Evolutionary conservation across 306 rosid genomes (phyloP).

Genomic region (Cucurbita moschata): DNA sequence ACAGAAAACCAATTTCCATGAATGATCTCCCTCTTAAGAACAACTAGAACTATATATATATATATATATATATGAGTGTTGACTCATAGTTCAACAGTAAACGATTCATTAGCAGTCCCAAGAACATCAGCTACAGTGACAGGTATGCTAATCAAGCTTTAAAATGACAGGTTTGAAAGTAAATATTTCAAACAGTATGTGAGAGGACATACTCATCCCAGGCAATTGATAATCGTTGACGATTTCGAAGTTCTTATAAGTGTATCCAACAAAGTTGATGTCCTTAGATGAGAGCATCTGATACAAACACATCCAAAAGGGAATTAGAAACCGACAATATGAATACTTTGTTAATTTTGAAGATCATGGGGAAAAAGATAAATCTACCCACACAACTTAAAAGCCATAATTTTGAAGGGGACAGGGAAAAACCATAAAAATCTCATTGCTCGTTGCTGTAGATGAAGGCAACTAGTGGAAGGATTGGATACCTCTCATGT

Average conservation of each 20-base stretch:
- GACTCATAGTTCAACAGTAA: background rate
- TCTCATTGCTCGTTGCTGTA: too few relatives aligned
- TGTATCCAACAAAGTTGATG: conserved; percentile 90
- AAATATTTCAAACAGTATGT: background rate
- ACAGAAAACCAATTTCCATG: conserved; percentile 12
- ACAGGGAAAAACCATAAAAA: too few relatives aligned
- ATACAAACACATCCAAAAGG: conserved; percentile 10
- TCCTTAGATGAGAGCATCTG: conserved; percentile 99
- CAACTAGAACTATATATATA: background rate
- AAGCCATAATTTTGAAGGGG: too few relatives aligned
- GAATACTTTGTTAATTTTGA: background rate
- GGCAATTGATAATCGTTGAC: conserved; percentile 93
- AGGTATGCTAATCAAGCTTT: background rate
- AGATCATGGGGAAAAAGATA: background rate
- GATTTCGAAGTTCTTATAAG: conserved; percentile 92
- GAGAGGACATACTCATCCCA: conserved; percentile 59
- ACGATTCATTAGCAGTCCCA: background rate
- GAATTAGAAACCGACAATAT: background rate
- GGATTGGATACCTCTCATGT: too few relatives aligned
- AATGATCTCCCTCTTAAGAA: background rate
- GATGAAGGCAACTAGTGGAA: too few relatives aligned
- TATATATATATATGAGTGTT: background rate
- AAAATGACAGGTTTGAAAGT: background rate
- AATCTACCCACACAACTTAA: background rate
- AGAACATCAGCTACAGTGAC: background rate